A percentile compares a stretch with the other conserved stretches of the same genome.
These are phyloP conservation scores for Tetrahymena borealis DNA, from an alignment of 73 alveolate genomes.

Conservation along the genomic window DNA sequence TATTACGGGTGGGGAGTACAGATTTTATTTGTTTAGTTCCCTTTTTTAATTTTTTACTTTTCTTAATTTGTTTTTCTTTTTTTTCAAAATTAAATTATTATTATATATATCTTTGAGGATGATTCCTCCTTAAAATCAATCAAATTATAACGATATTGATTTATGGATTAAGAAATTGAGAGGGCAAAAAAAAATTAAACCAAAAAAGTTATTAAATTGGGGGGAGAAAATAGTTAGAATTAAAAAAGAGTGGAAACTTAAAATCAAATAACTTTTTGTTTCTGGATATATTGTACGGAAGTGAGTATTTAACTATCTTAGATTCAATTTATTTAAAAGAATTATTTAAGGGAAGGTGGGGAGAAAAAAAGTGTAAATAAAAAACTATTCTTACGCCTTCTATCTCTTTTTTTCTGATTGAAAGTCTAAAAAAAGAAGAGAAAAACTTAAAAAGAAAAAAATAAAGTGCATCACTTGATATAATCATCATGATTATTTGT, in stretches of 20 bases:
- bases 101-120: not conserved
- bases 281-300: not conserved
- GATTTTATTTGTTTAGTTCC: not conserved
- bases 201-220: not conserved
- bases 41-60: not conserved
- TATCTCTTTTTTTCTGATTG: not conserved
- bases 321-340: not conserved
- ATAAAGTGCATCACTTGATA: not conserved
- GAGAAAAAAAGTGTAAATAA: not conserved
- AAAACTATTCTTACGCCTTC: not conserved
- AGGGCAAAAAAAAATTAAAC: not conserved
- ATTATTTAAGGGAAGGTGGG: constrained; percentile 1
- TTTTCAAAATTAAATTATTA: not conserved
- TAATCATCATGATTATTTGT: not conserved
- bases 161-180: not conserved
- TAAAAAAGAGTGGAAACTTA: not conserved
- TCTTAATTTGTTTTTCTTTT: not conserved
- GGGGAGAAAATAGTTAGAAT: constrained; percentile 1
- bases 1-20: not conserved
- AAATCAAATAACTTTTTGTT: not conserved
- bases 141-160: not conserved
- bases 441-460: not conserved
- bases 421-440: not conserved
- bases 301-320: not conserved
- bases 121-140: not conserved